These are phyloP conservation scores for Marchantia polymorpha DNA, from an alignment of 225 moss, liverwort and hornwort species.

Conservation along the genomic window DNA sequence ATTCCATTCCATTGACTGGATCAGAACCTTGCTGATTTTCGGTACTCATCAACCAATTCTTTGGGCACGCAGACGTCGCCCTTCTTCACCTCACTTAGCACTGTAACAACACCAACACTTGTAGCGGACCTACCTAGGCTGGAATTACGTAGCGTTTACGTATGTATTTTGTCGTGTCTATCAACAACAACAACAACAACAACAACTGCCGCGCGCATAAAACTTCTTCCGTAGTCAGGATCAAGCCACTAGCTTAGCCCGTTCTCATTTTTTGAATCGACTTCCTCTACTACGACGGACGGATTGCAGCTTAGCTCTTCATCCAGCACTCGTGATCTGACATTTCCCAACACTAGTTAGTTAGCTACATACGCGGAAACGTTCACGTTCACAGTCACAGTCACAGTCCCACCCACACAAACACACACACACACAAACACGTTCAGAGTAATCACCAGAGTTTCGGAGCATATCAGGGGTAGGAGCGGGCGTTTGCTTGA, in stretches of 20 bases:
- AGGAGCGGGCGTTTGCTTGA: not conserved
- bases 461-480: not conserved
- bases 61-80: constrained; percentile 9
- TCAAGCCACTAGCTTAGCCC: not conserved
- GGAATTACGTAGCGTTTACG: not conserved
- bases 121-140: not conserved
- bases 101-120: constrained; percentile 12
- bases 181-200: no score
- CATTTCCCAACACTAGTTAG: not conserved
- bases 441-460: not conserved
- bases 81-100: not conserved
- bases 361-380: not conserved
- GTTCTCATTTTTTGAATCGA: not conserved
- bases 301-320: constrained; percentile 11
- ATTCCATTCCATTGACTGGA: not conserved
- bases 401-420: no score
- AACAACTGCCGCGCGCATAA: not conserved
- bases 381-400: no score
- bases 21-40: not conserved
- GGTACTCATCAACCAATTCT: constrained; percentile 5
- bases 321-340: not conserved
- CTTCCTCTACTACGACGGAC: not conserved
- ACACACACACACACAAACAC: not conserved
- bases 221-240: not conserved
- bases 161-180: no score